A percentile compares a stretch with the other conserved stretches of the same genome.
Evolutionary conservation across 2,329 filamentous ascomycete genomes (phyloP).

Genomic region (Aspergillus awamori): DNA sequence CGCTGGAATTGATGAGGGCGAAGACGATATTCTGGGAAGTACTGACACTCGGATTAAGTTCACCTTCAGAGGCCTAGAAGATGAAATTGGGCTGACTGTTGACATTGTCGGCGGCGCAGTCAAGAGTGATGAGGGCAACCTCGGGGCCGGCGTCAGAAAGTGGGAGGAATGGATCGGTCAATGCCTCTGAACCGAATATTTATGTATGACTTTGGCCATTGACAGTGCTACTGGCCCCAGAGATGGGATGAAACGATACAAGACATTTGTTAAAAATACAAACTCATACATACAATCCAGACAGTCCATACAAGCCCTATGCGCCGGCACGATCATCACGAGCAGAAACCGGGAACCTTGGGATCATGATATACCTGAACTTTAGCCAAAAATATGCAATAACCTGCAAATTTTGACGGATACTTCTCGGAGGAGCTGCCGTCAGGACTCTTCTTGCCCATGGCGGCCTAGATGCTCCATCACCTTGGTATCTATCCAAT

Average conservation of each 20-base stretch:
- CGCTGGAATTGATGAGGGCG: constrained; percentile 59
- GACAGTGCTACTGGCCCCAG: background rate
- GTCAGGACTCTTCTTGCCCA: constrained; percentile 1
- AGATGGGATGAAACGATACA: background rate
- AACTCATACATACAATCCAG: background rate
- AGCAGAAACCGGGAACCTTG: background rate
- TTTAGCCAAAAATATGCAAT: background rate
- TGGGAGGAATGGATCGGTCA: constrained; percentile 93
- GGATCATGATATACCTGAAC: background rate
- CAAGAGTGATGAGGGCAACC: constrained; percentile 60
- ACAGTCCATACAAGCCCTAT: background rate
- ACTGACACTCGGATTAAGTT: constrained; percentile 78
- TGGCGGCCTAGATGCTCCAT: constrained; percentile 17
- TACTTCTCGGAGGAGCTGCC: background rate
- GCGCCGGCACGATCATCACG: background rate
- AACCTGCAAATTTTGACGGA: background rate
- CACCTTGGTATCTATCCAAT: constrained; percentile 26
- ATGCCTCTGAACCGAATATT: constrained; percentile 57
- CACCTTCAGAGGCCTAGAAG: constrained; percentile 77
- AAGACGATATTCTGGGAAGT: constrained; percentile 83
- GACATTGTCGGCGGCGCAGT: constrained; percentile 71
- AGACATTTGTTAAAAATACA: background rate
- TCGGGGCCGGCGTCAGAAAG: constrained; percentile 71
- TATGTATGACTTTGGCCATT: background rate
- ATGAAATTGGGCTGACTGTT: constrained; percentile 74